A percentile compares a stretch with the other conserved stretches of the same genome.
These are phyloP conservation scores for Mortierella polycephala DNA, from an alignment of 371 early-diverging fungal species.

Conservation along the genomic window DNA sequence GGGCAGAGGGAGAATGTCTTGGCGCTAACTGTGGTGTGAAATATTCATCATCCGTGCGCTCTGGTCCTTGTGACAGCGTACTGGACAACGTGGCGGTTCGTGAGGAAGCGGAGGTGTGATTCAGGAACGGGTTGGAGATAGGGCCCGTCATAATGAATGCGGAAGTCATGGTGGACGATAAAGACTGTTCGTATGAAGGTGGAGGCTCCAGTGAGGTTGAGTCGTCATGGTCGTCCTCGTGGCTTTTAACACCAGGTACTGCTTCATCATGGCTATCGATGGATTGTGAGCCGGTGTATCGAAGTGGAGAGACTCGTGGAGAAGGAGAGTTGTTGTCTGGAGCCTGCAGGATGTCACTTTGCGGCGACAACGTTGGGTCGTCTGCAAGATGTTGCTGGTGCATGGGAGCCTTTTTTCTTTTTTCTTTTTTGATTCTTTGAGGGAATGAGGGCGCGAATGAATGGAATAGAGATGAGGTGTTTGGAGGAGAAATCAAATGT, in stretches of 20 bases:
- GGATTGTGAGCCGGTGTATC: neutral
- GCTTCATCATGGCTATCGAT: too few relatives aligned
- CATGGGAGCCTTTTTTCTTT: neutral
- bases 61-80: neutral
- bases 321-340: neutral
- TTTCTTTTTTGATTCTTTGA: too few relatives aligned
- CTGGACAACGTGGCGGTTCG: too few relatives aligned
- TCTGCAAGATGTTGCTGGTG: slow-evolving; percentile 10
- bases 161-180: neutral
- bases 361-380: neutral
- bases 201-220: slow-evolving; percentile 17
- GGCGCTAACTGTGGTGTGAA: slow-evolving; percentile 9
- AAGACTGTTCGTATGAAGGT: slow-evolving; percentile 33
- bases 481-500: too few relatives aligned
- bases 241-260: neutral
- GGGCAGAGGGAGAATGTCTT: slow-evolving; percentile 25
- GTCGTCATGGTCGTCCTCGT: slow-evolving; percentile 8
- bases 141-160: neutral
- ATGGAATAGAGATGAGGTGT: too few relatives aligned
- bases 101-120: neutral
- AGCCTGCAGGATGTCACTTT: slow-evolving; percentile 4
- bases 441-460: too few relatives aligned
- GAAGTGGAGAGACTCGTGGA: neutral
- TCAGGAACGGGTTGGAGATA: slow-evolving; percentile 14
- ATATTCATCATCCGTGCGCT: neutral